phyloP scores from a whole-genome alignment of 352 stramenopile species.

The Globisporangium emineosum region DNA sequence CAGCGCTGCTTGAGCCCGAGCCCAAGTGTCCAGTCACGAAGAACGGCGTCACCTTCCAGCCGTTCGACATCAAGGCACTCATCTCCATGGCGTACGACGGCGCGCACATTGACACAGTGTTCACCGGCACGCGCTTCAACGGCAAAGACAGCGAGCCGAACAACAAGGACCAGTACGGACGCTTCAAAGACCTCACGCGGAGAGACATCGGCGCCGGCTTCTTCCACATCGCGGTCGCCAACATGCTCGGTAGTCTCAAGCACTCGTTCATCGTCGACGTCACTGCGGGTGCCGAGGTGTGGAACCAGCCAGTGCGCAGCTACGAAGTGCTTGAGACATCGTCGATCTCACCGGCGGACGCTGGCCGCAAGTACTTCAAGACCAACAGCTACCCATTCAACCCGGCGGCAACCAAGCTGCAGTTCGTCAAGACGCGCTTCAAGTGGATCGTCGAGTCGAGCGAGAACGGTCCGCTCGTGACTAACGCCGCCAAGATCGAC shows the following conservation, averaged over 20 bases:
- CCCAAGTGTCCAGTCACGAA: slow-evolving; percentile 37
- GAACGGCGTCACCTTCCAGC: slow-evolving; percentile 46
- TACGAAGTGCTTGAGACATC: slow-evolving; percentile 42
- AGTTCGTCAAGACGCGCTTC: slow-evolving; percentile 48
- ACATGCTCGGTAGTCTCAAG: slow-evolving; percentile 51
- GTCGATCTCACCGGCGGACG: slow-evolving; percentile 25
- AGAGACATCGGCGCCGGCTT: slow-evolving; percentile 47
- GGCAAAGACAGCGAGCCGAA: slow-evolving; percentile 36
- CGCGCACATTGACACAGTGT: slow-evolving; percentile 44
- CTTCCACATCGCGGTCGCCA: slow-evolving; percentile 52
- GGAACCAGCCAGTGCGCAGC: slow-evolving; percentile 47
- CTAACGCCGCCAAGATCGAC: slow-evolving; percentile 35
- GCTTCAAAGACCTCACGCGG: slow-evolving; percentile 34
- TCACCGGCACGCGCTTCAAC: slow-evolving; percentile 53
- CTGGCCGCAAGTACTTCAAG: slow-evolving; percentile 41
- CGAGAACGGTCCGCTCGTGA: slow-evolving; percentile 43
- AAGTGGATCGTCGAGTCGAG: slow-evolving; percentile 52
- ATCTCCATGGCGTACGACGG: slow-evolving; percentile 52
- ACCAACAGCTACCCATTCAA: slow-evolving; percentile 59
- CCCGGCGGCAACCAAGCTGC: slow-evolving; percentile 37
- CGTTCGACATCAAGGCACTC: slow-evolving; percentile 57
- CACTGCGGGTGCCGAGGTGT: slow-evolving; percentile 49
- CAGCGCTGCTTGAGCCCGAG: slow-evolving; percentile 43
- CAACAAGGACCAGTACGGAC: slow-evolving; percentile 47
- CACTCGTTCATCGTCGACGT: slow-evolving; percentile 52